Evolutionary conservation across 2,329 filamentous ascomycete species (phyloP), one percentile per base, ranked within the genome.

Genomic region (Cladobotryum protrusum): DNA sequence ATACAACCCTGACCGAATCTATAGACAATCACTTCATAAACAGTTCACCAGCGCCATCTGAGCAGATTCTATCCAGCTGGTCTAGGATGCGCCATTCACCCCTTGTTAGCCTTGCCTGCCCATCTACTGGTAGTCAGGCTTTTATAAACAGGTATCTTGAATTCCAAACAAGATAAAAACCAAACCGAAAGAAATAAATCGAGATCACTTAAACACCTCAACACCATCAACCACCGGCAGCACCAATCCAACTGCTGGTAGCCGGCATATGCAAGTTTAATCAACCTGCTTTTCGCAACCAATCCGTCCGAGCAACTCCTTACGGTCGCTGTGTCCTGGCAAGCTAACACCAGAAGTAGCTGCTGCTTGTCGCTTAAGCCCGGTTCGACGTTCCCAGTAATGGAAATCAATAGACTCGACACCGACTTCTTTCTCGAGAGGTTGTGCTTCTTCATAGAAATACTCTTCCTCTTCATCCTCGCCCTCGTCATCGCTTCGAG

Each of bases 401-500:
- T 80, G 79, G 54, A 89, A 74, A 56, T 86, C 81, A 47, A 91
- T 75, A 12, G 78, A 74, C 60, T 90, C 86, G 4, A 87, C 85
- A 19, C 84, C 85, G 1, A 90, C 85, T 63, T 90, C 87, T 65
- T 89, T 79, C 66, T 90, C 86, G 9, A 86, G 73, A 2, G 81
- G 71, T 55, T 73, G 68, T 3, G 73, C 75, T 61, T 79, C 74
- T 59, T 80, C 75, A 51, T 78, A 79, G 45, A 76, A 67, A 44
- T 70, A 76, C n/a, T 78, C 76, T 18, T 79, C 77, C 39, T 82
- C 79, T 55, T 86, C 83, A 52, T 86, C 83, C 18, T 84, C 87
- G 5, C 73, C 86, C 68, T 95, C 90, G 56, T 89, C 89, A 59
- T 96, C 92, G 55, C 89, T 95, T 49, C 93, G 83, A 15, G 82